A percentile compares a stretch with the other conserved stretches of the same genome.
Evolutionary conservation across 352 stramenopile genomes (phyloP).

Genomic region (Globisporangium radiosum): DNA sequence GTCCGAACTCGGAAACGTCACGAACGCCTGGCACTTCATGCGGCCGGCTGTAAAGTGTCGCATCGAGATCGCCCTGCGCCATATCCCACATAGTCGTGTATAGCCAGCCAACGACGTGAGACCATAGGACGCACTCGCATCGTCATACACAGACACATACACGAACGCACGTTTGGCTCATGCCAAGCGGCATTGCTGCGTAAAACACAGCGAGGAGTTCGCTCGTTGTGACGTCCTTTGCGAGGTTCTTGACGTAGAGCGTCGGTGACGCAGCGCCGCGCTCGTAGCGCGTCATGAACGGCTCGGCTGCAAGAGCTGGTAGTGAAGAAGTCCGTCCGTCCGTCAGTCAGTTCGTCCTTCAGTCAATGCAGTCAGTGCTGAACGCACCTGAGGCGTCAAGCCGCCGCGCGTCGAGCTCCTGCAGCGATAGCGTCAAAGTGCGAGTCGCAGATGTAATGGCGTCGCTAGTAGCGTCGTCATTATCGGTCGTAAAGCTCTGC

Average conservation of each 20-base stretch:
- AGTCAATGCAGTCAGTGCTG: not conserved
- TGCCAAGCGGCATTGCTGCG: slow-evolving; percentile 22
- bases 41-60: slow-evolving; percentile 70
- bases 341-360: not conserved
- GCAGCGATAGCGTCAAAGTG: not conserved
- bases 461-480: not conserved
- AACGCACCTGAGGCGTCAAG: slow-evolving; percentile 9
- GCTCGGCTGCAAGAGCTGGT: slow-evolving; percentile 31
- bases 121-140: not conserved
- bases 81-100: no score
- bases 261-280: slow-evolving; percentile 40
- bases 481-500: not conserved
- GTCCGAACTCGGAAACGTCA: slow-evolving; percentile 50
- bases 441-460: not conserved
- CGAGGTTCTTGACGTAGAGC: slow-evolving; percentile 83
- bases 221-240: slow-evolving; percentile 33
- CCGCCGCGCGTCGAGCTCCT: slow-evolving; percentile 5
- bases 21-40: slow-evolving; percentile 86
- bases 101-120: not conserved
- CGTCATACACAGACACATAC: slow-evolving; percentile 16
- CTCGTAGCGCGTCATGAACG: slow-evolving; percentile 68
- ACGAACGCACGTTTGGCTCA: slow-evolving; percentile 8
- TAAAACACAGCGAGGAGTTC: slow-evolving; percentile 51
- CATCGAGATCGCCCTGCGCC: slow-evolving; percentile 36
- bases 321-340: not conserved